phyloP scores from a whole-genome alignment of 257 asterid species.

The Forsythia suspensa region DNA sequence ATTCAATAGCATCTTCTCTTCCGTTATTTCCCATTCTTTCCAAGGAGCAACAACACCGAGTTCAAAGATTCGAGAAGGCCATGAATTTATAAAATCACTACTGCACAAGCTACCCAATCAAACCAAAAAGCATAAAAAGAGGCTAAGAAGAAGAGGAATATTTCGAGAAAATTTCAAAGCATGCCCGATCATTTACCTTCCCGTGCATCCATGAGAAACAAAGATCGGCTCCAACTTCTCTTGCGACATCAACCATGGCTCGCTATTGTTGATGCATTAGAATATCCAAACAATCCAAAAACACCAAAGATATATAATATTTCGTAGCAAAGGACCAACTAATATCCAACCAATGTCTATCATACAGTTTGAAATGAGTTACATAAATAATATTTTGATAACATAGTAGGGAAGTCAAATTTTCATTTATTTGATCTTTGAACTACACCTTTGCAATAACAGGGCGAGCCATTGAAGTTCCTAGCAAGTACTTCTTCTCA shows the following conservation, averaged over 20 bases:
- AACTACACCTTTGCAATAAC: conserved; percentile 88
- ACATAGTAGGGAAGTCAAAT: neutral
- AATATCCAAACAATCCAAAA: conserved; percentile 3
- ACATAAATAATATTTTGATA: neutral
- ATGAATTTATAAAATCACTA: neutral
- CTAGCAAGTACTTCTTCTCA: conserved; percentile 90
- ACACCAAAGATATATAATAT: conserved; percentile 1
- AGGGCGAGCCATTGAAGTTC: conserved; percentile 99
- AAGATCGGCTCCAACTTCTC: conserved; percentile 97
- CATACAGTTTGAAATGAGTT: neutral
- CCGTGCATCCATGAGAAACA: conserved; percentile 98
- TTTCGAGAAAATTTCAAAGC: conserved; percentile 20
- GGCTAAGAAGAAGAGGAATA: conserved; percentile 1
- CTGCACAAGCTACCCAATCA: neutral
- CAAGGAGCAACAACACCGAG: conserved; percentile 96
- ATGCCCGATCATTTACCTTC: conserved; percentile 94
- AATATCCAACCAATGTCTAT: neutral
- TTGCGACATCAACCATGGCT: conserved; percentile 99
- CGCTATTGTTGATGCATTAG: conserved; percentile 32
- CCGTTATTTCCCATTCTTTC: conserved; percentile 98
- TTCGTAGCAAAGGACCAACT: neutral
- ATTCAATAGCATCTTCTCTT: conserved; percentile 95
- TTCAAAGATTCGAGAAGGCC: conserved; percentile 62
- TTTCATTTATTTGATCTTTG: neutral
- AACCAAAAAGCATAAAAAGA: neutral